Percentiles rank a stretch among this genome's conserved stretches.
Evolutionary conservation across 176 grass and related monocot species (phyloP).

Genomic region (Cocos nucifera): DNA sequence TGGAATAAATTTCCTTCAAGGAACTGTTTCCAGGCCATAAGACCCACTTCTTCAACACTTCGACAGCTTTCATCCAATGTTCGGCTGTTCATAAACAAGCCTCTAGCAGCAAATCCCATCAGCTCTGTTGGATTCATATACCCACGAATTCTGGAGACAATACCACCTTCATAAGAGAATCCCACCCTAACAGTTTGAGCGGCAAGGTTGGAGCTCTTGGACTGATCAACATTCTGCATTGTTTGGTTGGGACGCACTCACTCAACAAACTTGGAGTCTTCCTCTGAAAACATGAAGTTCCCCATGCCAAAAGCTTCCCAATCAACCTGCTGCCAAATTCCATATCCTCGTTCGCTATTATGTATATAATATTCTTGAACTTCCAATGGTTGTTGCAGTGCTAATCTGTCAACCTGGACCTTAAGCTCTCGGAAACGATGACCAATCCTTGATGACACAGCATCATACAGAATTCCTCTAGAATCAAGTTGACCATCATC

Average conservation of each 20-base stretch:
- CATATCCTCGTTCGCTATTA: slow-evolving; percentile 12
- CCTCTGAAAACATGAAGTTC: slow-evolving; percentile 42
- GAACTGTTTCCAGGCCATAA: slow-evolving; percentile 28
- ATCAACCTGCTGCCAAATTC: slow-evolving; percentile 71
- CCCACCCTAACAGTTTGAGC: neutral
- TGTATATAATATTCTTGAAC: slow-evolving; percentile 11
- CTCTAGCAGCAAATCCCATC: slow-evolving; percentile 75
- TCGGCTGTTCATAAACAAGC: slow-evolving; percentile 50
- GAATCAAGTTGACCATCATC: slow-evolving; percentile 32
- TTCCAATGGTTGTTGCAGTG: slow-evolving; percentile 37
- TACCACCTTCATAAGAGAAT: neutral
- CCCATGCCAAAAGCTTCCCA: slow-evolving; percentile 88
- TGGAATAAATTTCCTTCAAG: slow-evolving; percentile 7
- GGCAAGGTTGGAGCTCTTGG: neutral
- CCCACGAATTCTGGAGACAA: slow-evolving; percentile 42
- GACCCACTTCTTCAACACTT: neutral
- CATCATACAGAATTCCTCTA: slow-evolving; percentile 56
- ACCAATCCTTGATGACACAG: slow-evolving; percentile 65
- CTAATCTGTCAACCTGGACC: slow-evolving; percentile 39
- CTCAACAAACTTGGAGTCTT: slow-evolving; percentile 1
- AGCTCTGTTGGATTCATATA: slow-evolving; percentile 48
- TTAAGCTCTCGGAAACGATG: slow-evolving; percentile 67
- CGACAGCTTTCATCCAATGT: slow-evolving; percentile 30
- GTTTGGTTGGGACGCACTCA: slow-evolving; percentile 10
- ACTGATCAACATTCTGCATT: neutral